Evolutionary conservation across 805 yeast species (phyloP), one percentile per base, ranked within the genome.

Genomic region (Ogataea glucozyma): DNA sequence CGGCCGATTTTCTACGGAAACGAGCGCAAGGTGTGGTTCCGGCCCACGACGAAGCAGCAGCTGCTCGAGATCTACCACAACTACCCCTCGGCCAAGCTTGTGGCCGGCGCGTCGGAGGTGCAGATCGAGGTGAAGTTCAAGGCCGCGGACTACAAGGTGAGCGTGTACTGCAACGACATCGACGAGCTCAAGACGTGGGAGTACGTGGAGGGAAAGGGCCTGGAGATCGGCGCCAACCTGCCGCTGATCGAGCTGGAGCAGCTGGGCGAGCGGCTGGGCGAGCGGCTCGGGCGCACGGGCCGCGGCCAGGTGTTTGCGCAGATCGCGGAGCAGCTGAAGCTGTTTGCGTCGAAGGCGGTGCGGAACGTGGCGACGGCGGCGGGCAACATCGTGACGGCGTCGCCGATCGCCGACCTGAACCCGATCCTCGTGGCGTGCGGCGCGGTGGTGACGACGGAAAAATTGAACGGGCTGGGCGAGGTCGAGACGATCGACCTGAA

Each of bases 291-390:
- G 2, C 30, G 35, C 20, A 41, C 45, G 6, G 57, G 57, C 9
- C 51, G 48, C 43, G 61, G 67, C 5, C 72, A 70, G 49, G 66
- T 65, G 12, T 72, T 46, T 46, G 38, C 48, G 12, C 70, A 70
- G 11, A 67, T 72, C 26, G 57, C 64, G 12, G 54, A 61, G 16
- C 78, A 72, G 49, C 57, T 72, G 43, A 71, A 72, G 52, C 63
- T 67, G 44, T 72, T 72, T 53, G 78, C 78, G 0, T 76, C 77
- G 1, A 60, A 76, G 26, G 77, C 73, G 46, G 71, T 72, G 40
- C 63, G 78, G 42, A 72, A 72, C 44, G 76, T 71, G 7, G 78
- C 76, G 12, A 72, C 76, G 9, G 71, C 76, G 1, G 75, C 76
- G 1, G 78, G 78, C 27, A 70, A 70, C 31, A 71, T 72, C 32